Conservation (phyloP, 306 rosid species). For the Vigna unguiculata region DNA sequence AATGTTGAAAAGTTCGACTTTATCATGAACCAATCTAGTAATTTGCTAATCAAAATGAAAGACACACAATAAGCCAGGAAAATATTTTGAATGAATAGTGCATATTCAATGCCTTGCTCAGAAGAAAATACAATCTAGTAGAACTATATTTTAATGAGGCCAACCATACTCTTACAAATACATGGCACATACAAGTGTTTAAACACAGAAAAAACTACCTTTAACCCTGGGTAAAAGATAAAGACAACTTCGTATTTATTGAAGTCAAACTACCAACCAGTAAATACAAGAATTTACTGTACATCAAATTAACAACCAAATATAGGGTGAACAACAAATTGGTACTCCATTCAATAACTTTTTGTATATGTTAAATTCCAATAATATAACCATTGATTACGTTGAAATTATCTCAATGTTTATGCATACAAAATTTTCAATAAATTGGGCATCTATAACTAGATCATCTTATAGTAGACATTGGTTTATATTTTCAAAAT, state of each 20-base stretch:
- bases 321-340: conserved; percentile 23
- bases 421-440: background rate
- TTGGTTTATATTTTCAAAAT: background rate
- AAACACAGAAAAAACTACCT: conserved; percentile 11
- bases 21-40: background rate
- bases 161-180: background rate
- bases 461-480: background rate
- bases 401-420: background rate
- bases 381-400: background rate
- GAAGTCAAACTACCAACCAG: conserved; percentile 13
- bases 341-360: background rate
- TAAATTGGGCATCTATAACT: background rate
- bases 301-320: conserved; percentile 36
- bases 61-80: background rate
- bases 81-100: background rate
- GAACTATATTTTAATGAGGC: background rate
- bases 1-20: background rate
- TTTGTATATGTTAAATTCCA: background rate
- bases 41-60: background rate
- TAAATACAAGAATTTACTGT: background rate
- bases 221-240: conserved; percentile 10
- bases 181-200: conserved; percentile 11
- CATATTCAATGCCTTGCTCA: background rate
- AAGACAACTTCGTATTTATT: background rate
- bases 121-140: background rate